Conservation (phyloP, 495 filamentous ascomycete species). For the Astrothelium macrocarpum region DNA sequence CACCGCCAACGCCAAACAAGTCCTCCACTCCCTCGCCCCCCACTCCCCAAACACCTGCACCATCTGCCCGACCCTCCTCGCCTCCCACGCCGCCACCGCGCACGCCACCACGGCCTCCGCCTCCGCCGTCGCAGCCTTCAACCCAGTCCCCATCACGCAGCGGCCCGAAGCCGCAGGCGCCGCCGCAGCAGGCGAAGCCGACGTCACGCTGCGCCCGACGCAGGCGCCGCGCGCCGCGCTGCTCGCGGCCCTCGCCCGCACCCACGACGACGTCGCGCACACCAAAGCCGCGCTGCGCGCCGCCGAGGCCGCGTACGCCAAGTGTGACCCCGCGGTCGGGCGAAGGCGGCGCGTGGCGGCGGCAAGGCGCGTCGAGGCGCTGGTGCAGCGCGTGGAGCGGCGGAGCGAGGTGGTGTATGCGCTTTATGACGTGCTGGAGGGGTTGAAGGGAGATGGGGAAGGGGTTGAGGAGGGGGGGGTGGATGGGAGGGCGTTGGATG, state of each 20-base stretch:
- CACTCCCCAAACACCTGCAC: constrained; percentile 66
- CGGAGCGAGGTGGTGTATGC: constrained; percentile 85
- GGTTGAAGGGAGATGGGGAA: constrained; percentile 48
- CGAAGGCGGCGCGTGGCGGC: constrained; percentile 59
- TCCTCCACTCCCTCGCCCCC: constrained; percentile 30
- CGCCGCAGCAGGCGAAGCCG: constrained; percentile 45
- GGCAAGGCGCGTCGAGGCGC: constrained; percentile 51
- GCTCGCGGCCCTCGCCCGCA: constrained; percentile 65
- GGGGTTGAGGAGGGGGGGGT: constrained; percentile 17
- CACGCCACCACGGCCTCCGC: constrained; percentile 27
- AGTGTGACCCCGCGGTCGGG: constrained; percentile 56
- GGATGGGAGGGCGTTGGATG: constrained; percentile 19
- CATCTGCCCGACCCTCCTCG: constrained; percentile 51
- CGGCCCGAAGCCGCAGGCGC: constrained; percentile 43
- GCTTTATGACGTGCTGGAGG: constrained; percentile 84
- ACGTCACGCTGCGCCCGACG: constrained; percentile 68
- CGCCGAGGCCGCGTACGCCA: constrained; percentile 53
- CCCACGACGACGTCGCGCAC: constrained; percentile 76
- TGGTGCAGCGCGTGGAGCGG: constrained; percentile 57
- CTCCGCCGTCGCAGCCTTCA: constrained; percentile 45
- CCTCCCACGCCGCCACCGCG: constrained; percentile 34
- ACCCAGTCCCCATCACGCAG: constrained; percentile 62
- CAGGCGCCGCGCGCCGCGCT: constrained; percentile 66
- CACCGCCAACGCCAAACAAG: constrained; percentile 15
- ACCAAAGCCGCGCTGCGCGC: constrained; percentile 56